Base-by-base conservation (phyloP, 768 basidiomycete species). In the Lyophyllum decastes region DNA sequence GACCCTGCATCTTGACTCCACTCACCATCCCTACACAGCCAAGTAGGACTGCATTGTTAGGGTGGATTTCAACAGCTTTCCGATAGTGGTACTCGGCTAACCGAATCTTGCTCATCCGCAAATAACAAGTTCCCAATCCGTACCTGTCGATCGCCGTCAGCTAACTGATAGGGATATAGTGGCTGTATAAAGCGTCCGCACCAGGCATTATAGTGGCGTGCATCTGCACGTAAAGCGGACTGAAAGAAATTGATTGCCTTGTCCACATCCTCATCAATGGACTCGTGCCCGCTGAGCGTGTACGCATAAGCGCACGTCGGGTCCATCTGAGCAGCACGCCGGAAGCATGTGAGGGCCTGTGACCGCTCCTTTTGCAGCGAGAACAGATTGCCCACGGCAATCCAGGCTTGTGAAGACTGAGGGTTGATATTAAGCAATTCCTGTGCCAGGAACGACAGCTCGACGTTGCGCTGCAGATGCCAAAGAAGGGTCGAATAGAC, bases 191-290 rank as follows among this genome's bases (percentile, higher is more conserved):
- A 52, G 22, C 30, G 24, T 61, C 67, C 92, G 72, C 72, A 97
- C 97, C 97, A 98, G 53, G 97, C 97, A 76, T 97, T 96, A 75
- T 98, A 99, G 75, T 97, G 94, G 74, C 93, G 87, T 67, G 85
- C 77, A 78, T 98, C 95, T 57, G 90, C 88, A 74, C 92, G 86
- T 72, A 99, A 81, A 38, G 96, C 96, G 55, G 85, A 87, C 72
- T 97, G 87, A 71, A 95, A 99, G 78, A 92, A 95, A 59, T 82
- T 85, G 63, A 95, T 87, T 35, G 95, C 95, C 73, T 89, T 88
- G 66, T 96, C 92, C 62, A 94, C 79, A 78, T 98, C 94, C 66
- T 98, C 96, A 74, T 98, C 92, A 65, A 98, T 86, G 27, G 89
- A 92, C 80, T 99, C 97, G 73, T 98, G 95, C 50, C 97, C 97